These are phyloP conservation scores for Venturia oleaginea DNA, from an alignment of 2,329 filamentous ascomycete species.

Conservation along the genomic window DNA sequence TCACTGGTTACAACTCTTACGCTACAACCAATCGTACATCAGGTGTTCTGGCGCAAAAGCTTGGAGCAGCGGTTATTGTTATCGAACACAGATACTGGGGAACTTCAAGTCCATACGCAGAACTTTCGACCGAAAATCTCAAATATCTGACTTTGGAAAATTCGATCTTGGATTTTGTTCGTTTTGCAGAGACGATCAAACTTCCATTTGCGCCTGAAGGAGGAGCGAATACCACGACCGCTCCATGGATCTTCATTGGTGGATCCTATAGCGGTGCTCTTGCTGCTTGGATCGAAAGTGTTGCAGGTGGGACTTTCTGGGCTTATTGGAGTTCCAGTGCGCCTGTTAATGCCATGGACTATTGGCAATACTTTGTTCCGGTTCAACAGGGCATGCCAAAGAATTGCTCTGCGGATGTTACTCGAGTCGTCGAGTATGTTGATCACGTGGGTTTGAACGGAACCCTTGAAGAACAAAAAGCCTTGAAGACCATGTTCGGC, in stretches of 20 bases:
- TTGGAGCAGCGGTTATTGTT: slow-evolving; percentile 46
- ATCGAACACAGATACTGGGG: slow-evolving; percentile 54
- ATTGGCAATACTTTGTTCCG: slow-evolving; percentile 51
- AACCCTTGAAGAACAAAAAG: slow-evolving; percentile 24
- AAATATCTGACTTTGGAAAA: slow-evolving; percentile 47
- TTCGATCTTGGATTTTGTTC: slow-evolving; percentile 43
- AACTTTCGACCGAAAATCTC: slow-evolving; percentile 44
- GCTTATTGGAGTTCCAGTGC: slow-evolving; percentile 50
- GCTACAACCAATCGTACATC: slow-evolving; percentile 42
- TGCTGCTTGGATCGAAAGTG: slow-evolving; percentile 45
- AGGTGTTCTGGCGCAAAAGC: slow-evolving; percentile 39
- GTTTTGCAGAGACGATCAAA: slow-evolving; percentile 45
- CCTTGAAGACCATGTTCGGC: slow-evolving; percentile 45
- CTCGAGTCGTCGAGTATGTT: slow-evolving; percentile 44
- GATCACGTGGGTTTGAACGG: slow-evolving; percentile 25
- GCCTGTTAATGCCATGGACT: slow-evolving; percentile 45
- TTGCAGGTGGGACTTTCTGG: slow-evolving; percentile 49
- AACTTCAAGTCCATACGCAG: slow-evolving; percentile 42
- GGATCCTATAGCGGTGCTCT: slow-evolving; percentile 50
- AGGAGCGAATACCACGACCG: slow-evolving; percentile 40
- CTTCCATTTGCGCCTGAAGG: slow-evolving; percentile 45
- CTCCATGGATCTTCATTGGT: slow-evolving; percentile 49
- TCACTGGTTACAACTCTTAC: slow-evolving; percentile 40
- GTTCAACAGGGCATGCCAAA: slow-evolving; percentile 49
- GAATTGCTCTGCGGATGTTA: slow-evolving; percentile 48